A percentile compares a stretch with the other conserved stretches of the same genome.
Evolutionary conservation across 1,284 basidiomycete species (phyloP).

Genomic region (Rhodotorula glutinis): DNA sequence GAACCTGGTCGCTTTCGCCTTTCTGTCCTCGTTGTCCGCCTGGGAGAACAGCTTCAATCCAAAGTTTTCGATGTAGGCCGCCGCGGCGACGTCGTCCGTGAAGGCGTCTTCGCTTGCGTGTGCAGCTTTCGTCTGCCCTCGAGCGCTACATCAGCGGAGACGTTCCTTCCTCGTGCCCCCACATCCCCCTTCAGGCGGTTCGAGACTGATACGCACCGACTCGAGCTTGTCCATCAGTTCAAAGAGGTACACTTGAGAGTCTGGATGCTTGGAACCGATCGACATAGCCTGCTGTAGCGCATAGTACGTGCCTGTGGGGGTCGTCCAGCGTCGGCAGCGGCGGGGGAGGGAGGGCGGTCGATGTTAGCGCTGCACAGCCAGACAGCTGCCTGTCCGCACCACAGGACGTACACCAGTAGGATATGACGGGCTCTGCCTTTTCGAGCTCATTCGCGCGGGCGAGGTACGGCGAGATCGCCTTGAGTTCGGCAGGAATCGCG

Average conservation of each 20-base stretch:
- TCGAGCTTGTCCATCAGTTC: constrained; percentile 76
- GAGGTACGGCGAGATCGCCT: constrained; percentile 69
- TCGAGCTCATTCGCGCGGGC: constrained; percentile 83
- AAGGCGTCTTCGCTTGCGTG: constrained; percentile 76
- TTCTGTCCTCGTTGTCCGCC: constrained; percentile 88
- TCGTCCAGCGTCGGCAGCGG: neutral
- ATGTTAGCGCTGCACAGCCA: too few species aligned
- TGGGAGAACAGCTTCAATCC: constrained; percentile 78
- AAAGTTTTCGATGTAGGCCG: constrained; percentile 91
- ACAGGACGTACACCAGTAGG: constrained; percentile 83
- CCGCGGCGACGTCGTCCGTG: constrained; percentile 73
- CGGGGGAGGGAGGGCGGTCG: too few species aligned
- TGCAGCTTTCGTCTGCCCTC: constrained; percentile 62
- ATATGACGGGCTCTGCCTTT: constrained; percentile 74
- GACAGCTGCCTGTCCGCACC: neutral
- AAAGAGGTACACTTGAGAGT: constrained; percentile 68
- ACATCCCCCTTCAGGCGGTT: neutral
- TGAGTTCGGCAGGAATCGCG: constrained; percentile 50
- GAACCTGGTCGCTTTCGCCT: constrained; percentile 69
- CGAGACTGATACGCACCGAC: constrained; percentile 50
- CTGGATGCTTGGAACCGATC: constrained; percentile 59
- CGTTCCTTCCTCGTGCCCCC: neutral
- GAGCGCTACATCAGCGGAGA: too few species aligned
- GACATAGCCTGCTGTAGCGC: constrained; percentile 82
- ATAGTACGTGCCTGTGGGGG: constrained; percentile 78